A percentile compares a stretch with the other conserved stretches of the same genome.
These are phyloP conservation scores for Botryotinia convoluta DNA, from an alignment of 2,329 filamentous ascomycete species.

Conservation along the genomic window DNA sequence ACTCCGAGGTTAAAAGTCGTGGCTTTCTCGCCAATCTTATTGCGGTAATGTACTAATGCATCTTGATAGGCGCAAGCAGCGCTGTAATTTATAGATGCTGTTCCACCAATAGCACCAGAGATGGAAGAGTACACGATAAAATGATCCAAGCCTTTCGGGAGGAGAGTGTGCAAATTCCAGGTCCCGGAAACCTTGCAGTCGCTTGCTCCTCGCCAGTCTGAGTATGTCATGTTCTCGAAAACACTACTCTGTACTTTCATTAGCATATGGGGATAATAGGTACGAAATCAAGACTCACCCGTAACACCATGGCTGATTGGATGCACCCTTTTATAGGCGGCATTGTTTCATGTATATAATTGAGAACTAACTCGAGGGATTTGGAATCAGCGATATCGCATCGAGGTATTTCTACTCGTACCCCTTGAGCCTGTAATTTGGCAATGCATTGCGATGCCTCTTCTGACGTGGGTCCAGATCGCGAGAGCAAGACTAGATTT, in stretches of 20 bases:
- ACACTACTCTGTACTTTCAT: constrained; percentile 2
- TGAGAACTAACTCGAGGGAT: constrained; percentile 11
- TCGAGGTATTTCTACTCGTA: constrained; percentile 43
- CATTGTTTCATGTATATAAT: constrained; percentile 8
- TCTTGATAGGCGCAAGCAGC: constrained; percentile 37
- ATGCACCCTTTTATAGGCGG: constrained; percentile 44
- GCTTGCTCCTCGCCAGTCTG: constrained; percentile 39
- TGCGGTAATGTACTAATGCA: constrained; percentile 24
- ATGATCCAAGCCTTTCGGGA: constrained; percentile 23
- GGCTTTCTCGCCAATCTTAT: constrained; percentile 20
- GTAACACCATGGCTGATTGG: constrained; percentile 48
- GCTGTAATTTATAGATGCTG: constrained; percentile 24
- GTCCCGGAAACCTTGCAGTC: constrained; percentile 39
- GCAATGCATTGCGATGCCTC: constrained; percentile 15
- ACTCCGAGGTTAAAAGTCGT: constrained; percentile 25
- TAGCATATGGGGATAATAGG: background rate
- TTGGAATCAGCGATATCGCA: constrained; percentile 49
- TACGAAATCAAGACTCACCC: background rate
- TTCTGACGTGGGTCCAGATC: constrained; percentile 23
- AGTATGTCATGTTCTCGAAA: constrained; percentile 39
- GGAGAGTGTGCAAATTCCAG: constrained; percentile 29
- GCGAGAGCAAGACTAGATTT: constrained; percentile 36
- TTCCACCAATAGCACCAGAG: constrained; percentile 26
- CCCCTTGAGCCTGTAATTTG: constrained; percentile 35
- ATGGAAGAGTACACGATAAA: constrained; percentile 38